Base-by-base conservation (phyloP, 805 yeast genomes). In the Saturnispora diversa region DNA sequence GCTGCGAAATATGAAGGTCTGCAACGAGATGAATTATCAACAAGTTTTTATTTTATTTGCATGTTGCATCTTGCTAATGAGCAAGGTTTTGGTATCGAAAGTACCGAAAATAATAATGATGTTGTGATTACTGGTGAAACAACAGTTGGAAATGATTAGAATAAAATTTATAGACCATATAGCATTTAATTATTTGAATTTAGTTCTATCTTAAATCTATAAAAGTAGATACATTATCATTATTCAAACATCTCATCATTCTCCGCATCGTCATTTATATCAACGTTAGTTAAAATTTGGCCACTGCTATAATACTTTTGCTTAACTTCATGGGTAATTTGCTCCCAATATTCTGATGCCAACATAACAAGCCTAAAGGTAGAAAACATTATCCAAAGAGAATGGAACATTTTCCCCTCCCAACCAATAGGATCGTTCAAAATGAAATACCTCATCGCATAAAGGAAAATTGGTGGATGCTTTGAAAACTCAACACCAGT, bases 21-120 rank as follows among this genome's bases (percentile, higher is more conserved):
- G 35, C 72, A 77, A 35, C 64, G 68, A 49, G 70, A 69, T 37
- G 94, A 86, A 39, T 60, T 87, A 6, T 81, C 94, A 1, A 85
- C 95, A 1, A 80, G 94, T 59, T 83, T 83, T 58, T 83, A 84
- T 53, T 86, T 86, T 51, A 84, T 86, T 43, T 83, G 94, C 50
- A 61, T 85, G 52, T 62, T 86, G 26, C 96, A 86, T 61, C 64
- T 86, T 48, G 94, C 95, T 11, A 86, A 87, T 55, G 96, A 86
- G 56, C 79, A 83, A 52, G 90, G 88, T 1, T 64, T 86, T 23
- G 54, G 64, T 6, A 69, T 86, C 6, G 63, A 66, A 13, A 72
- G 74, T 44, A 71, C 64, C 8, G 72, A 64, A 5, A 40, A 42
- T n/a, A 35, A 38, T 29, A 33, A 42, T 2, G 59, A 57, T 43